Evolutionary conservation across 306 rosid species (phyloP).

Genomic region (Crataegus laevigata): DNA sequence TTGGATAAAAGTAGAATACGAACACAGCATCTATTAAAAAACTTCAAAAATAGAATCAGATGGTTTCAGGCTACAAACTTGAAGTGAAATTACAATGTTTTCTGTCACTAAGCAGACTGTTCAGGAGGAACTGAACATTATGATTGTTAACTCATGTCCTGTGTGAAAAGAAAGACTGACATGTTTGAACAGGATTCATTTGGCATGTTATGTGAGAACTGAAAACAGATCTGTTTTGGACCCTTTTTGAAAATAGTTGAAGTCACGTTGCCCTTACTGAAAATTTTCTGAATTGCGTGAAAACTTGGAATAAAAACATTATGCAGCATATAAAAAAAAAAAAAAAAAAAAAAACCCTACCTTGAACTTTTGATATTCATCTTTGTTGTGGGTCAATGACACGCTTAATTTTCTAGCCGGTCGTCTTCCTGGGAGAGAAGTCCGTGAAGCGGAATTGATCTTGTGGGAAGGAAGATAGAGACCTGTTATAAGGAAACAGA

Average conservation of each 20-base stretch:
- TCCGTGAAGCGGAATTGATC: slow-evolving; percentile 25
- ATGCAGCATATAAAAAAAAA: neutral
- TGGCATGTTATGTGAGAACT: neutral
- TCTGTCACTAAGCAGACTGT: neutral
- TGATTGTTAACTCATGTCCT: neutral
- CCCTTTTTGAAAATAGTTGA: neutral
- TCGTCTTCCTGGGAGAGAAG: slow-evolving; percentile 2
- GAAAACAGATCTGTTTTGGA: neutral
- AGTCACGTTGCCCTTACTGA: neutral
- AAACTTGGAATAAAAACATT: neutral
- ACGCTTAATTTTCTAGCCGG: slow-evolving; percentile 43
- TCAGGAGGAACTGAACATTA: neutral
- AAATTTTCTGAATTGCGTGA: neutral
- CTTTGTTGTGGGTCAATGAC: slow-evolving; percentile 8
- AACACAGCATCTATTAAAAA: neutral
- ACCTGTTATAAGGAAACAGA: slow-evolving; percentile 38
- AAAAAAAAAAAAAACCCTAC: slow-evolving; percentile 11
- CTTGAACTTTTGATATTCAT: slow-evolving; percentile 24
- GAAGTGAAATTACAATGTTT: too few species aligned
- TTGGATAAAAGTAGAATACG: neutral
- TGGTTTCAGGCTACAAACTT: neutral
- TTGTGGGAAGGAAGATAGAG: slow-evolving; percentile 40
- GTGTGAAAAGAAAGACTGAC: neutral
- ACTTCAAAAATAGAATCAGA: neutral
- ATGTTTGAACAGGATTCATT: neutral